These are phyloP conservation scores for Thermomyces lanuginosus DNA, from an alignment of 2,329 filamentous ascomycete species.

Conservation along the genomic window DNA sequence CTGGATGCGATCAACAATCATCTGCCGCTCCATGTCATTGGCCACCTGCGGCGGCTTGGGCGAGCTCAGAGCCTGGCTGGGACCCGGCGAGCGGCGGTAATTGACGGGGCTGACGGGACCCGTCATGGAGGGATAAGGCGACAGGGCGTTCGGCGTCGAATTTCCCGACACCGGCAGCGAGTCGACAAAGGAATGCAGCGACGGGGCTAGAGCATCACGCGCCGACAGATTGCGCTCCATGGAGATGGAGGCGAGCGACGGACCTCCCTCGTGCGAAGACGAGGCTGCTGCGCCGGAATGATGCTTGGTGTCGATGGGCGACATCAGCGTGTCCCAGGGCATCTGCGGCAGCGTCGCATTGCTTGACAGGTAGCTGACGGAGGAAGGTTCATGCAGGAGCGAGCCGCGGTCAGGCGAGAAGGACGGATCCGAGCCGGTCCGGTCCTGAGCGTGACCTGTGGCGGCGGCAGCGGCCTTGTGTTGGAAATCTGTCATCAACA, in stretches of 20 bases:
- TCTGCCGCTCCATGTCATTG: constrained; percentile 68
- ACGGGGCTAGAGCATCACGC: constrained; percentile 46
- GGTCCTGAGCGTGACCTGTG: constrained; percentile 32
- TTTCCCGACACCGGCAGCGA: constrained; percentile 53
- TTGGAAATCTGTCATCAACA: constrained; percentile 96
- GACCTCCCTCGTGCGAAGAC: constrained; percentile 43
- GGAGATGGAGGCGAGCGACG: too few species aligned
- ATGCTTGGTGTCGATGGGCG: constrained; percentile 55
- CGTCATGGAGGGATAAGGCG: constrained; percentile 53
- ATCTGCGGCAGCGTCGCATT: constrained; percentile 71
- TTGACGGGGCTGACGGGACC: constrained; percentile 53
- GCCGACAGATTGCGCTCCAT: constrained; percentile 46
- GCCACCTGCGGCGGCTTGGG: constrained; percentile 63
- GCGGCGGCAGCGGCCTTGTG: constrained; percentile 71
- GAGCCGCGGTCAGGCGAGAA: constrained; percentile 57
- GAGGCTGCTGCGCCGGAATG: constrained; percentile 54
- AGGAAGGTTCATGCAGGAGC: constrained; percentile 60
- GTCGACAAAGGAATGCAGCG: constrained; percentile 55
- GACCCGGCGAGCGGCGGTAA: constrained; percentile 53
- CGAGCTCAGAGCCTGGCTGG: constrained; percentile 46
- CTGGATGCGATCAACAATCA: constrained; percentile 74
- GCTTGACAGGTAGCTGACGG: constrained; percentile 60
- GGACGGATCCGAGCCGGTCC: constrained; percentile 37
- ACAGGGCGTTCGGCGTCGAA: constrained; percentile 56
- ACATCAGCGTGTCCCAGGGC: constrained; percentile 81